Evolutionary conservation across 495 filamentous ascomycete species (phyloP), one percentile per base, ranked within the genome.

Genomic region (Usnea hakonensis): DNA sequence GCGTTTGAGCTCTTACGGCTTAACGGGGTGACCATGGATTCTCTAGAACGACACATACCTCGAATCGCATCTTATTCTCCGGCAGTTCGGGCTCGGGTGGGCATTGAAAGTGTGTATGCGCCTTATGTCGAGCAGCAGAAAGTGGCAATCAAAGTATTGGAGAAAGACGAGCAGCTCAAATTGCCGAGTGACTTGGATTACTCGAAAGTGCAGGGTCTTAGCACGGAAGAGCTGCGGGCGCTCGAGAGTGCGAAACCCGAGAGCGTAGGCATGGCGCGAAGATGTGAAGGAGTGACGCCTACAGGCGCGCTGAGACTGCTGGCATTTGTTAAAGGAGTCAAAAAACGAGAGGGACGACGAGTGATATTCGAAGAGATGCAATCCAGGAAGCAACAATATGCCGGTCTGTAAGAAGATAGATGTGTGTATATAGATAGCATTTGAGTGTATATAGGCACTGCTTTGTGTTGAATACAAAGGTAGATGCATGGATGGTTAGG

Each of bases 121-220:
- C 93, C 93, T 0, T 95, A 95, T 71, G 82, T 96, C 3, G 75
- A 75, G 19, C 79, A 83, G 62, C 91, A 97, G 70, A 79, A 77
- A 38, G 77, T 78, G 3, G 78, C 84, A 57, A 85, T 87, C 30
- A 77, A 78, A 38, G 76, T 80, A 5, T 87, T 94, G 72, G 75
- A 84, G 63, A 84, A 83, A 33, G 92, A 96, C 65, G 95, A 97
- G 72, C 79, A 78, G 40, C 68, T 97, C 30, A 72, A 77, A 36
- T 72, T 98, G 46, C 90, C 94, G 0, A 58, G 77, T 0, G 89
- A 95, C 66, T 69, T 98, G 33, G 86, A 97, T 65, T 98, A 96
- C 66, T 76, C 81, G 19, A 65, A 65, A 8, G 78, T 98, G 26
- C 72, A 78, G 37, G 90, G 91, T 0, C 77, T 98, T 58, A 90